phyloP scores from a whole-genome alignment of 2,329 filamentous ascomycete genomes.

The Magnaporthales sp. region DNA sequence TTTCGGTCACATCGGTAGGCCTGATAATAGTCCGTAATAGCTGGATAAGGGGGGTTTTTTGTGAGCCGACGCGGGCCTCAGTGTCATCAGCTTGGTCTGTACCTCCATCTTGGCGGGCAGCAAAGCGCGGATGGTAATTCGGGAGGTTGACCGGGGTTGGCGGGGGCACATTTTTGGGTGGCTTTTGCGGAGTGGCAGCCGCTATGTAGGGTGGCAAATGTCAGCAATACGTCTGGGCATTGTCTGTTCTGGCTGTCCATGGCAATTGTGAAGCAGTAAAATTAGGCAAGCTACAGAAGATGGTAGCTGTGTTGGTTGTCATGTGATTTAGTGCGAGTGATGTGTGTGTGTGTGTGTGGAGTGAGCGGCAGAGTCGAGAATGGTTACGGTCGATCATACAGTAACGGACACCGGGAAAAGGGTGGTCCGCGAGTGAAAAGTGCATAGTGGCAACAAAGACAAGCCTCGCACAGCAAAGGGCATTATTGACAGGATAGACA shows the following conservation, averaged over 20 bases:
- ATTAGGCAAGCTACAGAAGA: too few relatives aligned
- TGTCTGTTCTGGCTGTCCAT: too few relatives aligned
- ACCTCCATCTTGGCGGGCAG: not conserved
- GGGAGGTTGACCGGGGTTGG: conserved; percentile 48
- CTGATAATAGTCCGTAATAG: conserved; percentile 47
- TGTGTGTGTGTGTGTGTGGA: not conserved
- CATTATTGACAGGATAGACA: not conserved
- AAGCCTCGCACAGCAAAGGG: not conserved
- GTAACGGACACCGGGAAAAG: not conserved
- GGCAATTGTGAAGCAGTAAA: not conserved
- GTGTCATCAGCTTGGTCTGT: conserved; percentile 10
- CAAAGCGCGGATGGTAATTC: conserved; percentile 24
- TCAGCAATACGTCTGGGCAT: not conserved
- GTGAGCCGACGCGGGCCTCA: conserved; percentile 7
- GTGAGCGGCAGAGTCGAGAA: not conserved
- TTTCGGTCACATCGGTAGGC: conserved; percentile 35
- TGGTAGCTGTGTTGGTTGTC: not conserved
- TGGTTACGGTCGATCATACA: not conserved
- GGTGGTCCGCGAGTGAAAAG: not conserved
- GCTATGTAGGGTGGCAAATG: not conserved
- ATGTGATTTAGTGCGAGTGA: not conserved
- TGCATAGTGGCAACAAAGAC: not conserved
- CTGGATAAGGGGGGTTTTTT: conserved; percentile 30
- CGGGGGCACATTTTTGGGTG: conserved; percentile 44
- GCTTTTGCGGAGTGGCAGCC: conserved; percentile 10